Evolutionary conservation across 2,329 filamentous ascomycete genomes (phyloP), one percentile per base, ranked within the genome.

Genomic region (Pestalotiopsis sp.): DNA sequence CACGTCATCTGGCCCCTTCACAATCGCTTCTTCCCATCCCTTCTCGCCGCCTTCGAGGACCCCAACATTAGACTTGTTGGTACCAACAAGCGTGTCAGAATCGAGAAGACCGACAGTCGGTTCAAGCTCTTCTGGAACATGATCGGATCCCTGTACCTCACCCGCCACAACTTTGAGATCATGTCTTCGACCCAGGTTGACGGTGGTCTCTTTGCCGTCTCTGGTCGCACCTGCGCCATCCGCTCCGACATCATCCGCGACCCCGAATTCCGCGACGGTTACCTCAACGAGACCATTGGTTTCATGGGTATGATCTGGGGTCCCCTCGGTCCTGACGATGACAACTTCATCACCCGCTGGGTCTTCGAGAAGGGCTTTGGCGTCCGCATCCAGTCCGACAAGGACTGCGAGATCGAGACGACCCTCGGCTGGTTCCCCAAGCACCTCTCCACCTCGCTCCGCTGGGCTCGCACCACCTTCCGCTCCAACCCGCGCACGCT

Each of bases 101-200:
- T 62, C 20, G 69, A 68, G 61, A 56, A 72, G 68, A 6, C 66
- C 67, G 0, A 71, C 71, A 0, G n/a, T 63, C 7, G 75, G 76
- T 4, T 38, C 67, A 38, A 45, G 0, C 78, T 78, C 0, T 77
- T 85, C 66, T 83, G 82, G 76, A 90, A 91, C 76, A 84, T 89
- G 74, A 79, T 91, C 20, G 88, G 86, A 0, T 85, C 84, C 38
- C 76, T 84, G n/a, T 90, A 91, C 74, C 83, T 91, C 1, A 83
- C 87, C 72, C 85, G 89, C 0, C 87, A 90, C 76, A 90, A 90
- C 74, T 91, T 86, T 75, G 89, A 91, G 73, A 86, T 88, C 66
- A 82, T 85, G 0, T 81, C 86, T 0, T 86, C 85, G 6, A 87
- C 86, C 70, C 80, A 84, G 6, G 78, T 91, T 11, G 89, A 91